phyloP scores from a whole-genome alignment of 331 rosid genomes.

The Acacia pycnantha region DNA sequence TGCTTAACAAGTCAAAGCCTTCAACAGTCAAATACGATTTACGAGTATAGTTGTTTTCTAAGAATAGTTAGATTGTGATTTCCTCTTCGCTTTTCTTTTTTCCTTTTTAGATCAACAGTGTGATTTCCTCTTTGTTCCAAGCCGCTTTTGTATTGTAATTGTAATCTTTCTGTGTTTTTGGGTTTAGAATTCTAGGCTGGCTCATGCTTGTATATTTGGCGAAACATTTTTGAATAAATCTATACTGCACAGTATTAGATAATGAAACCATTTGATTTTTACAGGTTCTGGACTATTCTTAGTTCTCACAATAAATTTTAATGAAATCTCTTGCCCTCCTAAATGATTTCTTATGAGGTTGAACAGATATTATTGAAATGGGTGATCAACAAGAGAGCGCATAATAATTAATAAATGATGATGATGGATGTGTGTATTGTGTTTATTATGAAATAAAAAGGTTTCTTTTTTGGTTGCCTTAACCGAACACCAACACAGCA shows the following conservation, averaged over 20 bases:
- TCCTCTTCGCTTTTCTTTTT: neutral
- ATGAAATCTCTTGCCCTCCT: neutral
- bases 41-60: neutral
- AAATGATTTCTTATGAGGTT: too few relatives aligned
- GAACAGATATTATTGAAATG: neutral
- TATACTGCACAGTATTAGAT: neutral
- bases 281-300: neutral
- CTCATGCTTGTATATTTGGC: conserved; percentile 17
- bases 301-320: neutral
- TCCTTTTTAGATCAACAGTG: neutral
- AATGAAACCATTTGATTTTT: neutral
- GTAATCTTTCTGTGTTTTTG: conserved; percentile 11
- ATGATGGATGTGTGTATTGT: too few relatives aligned
- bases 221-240: conserved; percentile 4
- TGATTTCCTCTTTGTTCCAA: neutral
- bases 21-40: conserved; percentile 8
- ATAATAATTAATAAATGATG: neutral
- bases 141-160: conserved; percentile 18
- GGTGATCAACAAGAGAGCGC: neutral
- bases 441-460: neutral
- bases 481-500: neutral
- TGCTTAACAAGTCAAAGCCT: conserved; percentile 13
- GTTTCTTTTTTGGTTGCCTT: too few relatives aligned
- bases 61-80: conserved; percentile 2
- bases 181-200: neutral